phyloP scores from a whole-genome alignment of 2,329 filamentous ascomycete species.

The Amesomyces nigricolor region DNA sequence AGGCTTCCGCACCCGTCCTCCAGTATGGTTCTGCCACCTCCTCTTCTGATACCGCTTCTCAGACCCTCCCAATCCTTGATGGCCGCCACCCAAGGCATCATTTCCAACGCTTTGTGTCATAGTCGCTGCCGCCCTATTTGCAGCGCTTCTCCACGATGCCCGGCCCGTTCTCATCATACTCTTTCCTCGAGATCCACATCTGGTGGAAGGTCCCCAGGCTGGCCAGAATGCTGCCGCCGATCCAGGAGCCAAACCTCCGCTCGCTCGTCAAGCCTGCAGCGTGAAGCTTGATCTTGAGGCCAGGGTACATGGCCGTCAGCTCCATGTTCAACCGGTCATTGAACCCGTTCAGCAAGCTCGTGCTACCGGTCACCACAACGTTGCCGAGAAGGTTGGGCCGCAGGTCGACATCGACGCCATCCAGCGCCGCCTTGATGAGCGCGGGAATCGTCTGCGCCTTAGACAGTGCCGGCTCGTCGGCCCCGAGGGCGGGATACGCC shows the following conservation, averaged over 20 bases:
- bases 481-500: slow-evolving; percentile 47
- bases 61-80: too few species aligned
- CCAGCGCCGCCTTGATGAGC: slow-evolving; percentile 71
- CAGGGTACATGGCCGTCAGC: slow-evolving; percentile 73
- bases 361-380: slow-evolving; percentile 87
- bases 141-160: slow-evolving; percentile 93
- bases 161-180: slow-evolving; percentile 92
- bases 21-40: too few species aligned
- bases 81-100: too few species aligned
- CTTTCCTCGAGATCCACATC: slow-evolving; percentile 97
- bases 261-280: slow-evolving; percentile 82
- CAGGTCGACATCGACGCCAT: slow-evolving; percentile 81
- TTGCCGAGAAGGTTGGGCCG: slow-evolving; percentile 78
- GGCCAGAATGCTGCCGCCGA: slow-evolving; percentile 91
- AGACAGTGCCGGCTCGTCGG: slow-evolving; percentile 44
- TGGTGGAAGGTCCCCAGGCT: slow-evolving; percentile 97
- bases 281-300: slow-evolving; percentile 80
- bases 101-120: background rate
- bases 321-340: slow-evolving; percentile 86
- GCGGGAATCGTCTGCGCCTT: slow-evolving; percentile 77
- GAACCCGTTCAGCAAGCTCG: slow-evolving; percentile 82
- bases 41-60: too few species aligned
- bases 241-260: slow-evolving; percentile 88
- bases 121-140: slow-evolving; percentile 51
- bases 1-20: background rate